Evolutionary conservation across 306 rosid species (phyloP).

Genomic region (Vigna reflexopilosa): DNA sequence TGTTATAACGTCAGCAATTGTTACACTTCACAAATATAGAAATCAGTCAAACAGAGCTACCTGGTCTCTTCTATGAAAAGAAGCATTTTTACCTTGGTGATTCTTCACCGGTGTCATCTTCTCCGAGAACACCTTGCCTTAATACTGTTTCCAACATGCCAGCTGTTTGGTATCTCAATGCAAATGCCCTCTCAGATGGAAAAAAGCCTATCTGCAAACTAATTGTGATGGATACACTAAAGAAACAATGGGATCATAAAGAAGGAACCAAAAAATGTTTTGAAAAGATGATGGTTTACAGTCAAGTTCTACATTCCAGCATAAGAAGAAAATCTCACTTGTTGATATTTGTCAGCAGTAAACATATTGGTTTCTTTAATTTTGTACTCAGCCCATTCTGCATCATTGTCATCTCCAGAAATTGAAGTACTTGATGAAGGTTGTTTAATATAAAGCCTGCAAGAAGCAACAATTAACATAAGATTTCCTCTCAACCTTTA

Average conservation of each 20-base stretch:
- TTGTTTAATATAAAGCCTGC: conserved; percentile 82
- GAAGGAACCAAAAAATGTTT: conserved; percentile 1
- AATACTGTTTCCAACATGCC: conserved; percentile 92
- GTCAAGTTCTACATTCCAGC: conserved; percentile 10
- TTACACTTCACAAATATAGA: conserved; percentile 14
- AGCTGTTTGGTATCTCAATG: conserved; percentile 93
- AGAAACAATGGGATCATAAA: conserved; percentile 53
- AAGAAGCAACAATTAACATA: conserved; percentile 35
- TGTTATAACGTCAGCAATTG: conserved; percentile 19
- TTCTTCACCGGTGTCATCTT: conserved; percentile 95
- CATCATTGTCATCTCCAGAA: conserved; percentile 60
- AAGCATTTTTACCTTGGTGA: conserved; percentile 74
- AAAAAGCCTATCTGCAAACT: conserved; percentile 98
- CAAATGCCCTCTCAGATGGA: conserved; percentile 85
- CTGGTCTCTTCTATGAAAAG: conserved; percentile 20
- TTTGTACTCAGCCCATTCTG: conserved; percentile 95
- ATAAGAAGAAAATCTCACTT: conserved; percentile 62
- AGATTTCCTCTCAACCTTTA: not conserved
- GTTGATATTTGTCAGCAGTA: conserved; percentile 94
- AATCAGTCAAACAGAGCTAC: conserved; percentile 15
- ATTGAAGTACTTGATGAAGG: conserved; percentile 69
- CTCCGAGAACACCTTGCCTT: conserved; percentile 94
- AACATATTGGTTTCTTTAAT: conserved; percentile 95
- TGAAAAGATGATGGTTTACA: not conserved
- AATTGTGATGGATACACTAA: conserved; percentile 68